Evolutionary conservation across 148 eudicot genomes (phyloP).

Genomic region (Camellia lanceoleosa): DNA sequence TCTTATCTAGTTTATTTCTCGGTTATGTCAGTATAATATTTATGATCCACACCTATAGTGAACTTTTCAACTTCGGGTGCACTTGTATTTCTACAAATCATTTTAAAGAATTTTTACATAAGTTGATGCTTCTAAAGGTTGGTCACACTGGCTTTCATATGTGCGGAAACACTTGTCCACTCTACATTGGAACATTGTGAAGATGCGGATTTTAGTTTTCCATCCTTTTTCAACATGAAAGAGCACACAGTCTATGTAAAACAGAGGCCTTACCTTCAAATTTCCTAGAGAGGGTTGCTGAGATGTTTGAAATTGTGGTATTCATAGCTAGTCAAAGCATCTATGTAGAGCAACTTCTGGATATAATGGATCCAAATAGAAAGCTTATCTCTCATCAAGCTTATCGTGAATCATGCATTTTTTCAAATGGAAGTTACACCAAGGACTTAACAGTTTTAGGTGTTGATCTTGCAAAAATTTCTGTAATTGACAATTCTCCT

Average conservation of each 20-base stretch:
- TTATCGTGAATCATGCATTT: conserved; percentile 90
- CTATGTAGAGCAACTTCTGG: conserved; percentile 81
- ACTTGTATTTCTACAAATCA: not conserved
- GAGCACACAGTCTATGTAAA: conserved; percentile 83
- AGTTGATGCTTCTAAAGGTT: conserved; percentile 4
- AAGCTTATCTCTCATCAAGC: conserved; percentile 73
- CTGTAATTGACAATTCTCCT: conserved; percentile 88
- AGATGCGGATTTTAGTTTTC: conserved; percentile 76
- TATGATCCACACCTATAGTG: not conserved
- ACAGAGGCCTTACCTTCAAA: conserved; percentile 76
- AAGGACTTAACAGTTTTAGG: conserved; percentile 93
- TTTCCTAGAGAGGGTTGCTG: conserved; percentile 80
- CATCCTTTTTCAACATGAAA: conserved; percentile 74
- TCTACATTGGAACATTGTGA: conserved; percentile 83
- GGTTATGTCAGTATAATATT: not conserved
- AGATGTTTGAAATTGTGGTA: conserved; percentile 84
- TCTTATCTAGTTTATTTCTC: conserved; percentile 1
- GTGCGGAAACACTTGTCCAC: conserved; percentile 92
- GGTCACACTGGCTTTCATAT: conserved; percentile 13
- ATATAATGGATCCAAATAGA: conserved; percentile 83
- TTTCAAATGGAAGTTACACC: conserved; percentile 76
- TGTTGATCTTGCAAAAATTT: conserved; percentile 91
- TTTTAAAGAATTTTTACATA: not conserved
- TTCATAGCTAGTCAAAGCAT: conserved; percentile 98
- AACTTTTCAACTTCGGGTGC: not conserved